Evolutionary conservation across 257 asterid species (phyloP).

Genomic region (Ophiorrhiza pumila): DNA sequence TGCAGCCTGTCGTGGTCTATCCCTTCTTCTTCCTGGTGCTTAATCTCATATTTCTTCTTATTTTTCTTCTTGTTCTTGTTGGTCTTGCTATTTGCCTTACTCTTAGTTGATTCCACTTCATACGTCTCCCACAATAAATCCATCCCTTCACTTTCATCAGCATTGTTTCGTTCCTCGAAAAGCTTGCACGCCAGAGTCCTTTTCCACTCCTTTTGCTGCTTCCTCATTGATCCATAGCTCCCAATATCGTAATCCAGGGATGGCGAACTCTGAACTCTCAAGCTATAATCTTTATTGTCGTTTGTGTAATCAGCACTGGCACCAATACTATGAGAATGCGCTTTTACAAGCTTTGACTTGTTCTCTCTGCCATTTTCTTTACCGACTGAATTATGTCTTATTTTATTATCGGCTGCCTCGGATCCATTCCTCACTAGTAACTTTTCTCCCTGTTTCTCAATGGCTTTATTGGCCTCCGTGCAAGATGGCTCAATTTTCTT

Average conservation of each 20-base stretch:
- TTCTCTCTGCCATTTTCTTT: conserved; percentile 6
- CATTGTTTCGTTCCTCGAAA: conserved; percentile 63
- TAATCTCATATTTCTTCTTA: conserved; percentile 15
- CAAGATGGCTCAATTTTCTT: conserved; percentile 25
- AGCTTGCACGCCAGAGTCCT: conserved; percentile 81
- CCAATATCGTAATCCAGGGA: conserved; percentile 26
- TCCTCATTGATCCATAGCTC: conserved; percentile 65
- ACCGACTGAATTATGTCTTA: conserved; percentile 4
- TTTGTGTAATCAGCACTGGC: conserved; percentile 14
- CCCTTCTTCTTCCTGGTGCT: conserved; percentile 13
- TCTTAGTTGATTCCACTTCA: conserved; percentile 40
- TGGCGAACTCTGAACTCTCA: conserved; percentile 22
- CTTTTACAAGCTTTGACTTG: conserved; percentile 14
- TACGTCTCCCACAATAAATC: conserved; percentile 83
- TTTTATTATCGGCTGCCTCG: conserved; percentile 26
- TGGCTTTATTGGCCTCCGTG: conserved; percentile 23
- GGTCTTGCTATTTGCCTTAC: conserved; percentile 12
- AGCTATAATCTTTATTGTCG: conserved; percentile 8
- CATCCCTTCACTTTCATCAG: conserved; percentile 68
- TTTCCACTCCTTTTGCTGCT: conserved; percentile 75
- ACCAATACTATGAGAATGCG: conserved; percentile 28
- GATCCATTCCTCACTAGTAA: conserved; percentile 31
- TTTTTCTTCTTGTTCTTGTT: conserved; percentile 5
- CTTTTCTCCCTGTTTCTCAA: conserved; percentile 18
- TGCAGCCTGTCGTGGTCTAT: conserved; percentile 19